Base-by-base conservation (phyloP, 768 basidiomycete species). In the Tulasnella sp. region DNA sequence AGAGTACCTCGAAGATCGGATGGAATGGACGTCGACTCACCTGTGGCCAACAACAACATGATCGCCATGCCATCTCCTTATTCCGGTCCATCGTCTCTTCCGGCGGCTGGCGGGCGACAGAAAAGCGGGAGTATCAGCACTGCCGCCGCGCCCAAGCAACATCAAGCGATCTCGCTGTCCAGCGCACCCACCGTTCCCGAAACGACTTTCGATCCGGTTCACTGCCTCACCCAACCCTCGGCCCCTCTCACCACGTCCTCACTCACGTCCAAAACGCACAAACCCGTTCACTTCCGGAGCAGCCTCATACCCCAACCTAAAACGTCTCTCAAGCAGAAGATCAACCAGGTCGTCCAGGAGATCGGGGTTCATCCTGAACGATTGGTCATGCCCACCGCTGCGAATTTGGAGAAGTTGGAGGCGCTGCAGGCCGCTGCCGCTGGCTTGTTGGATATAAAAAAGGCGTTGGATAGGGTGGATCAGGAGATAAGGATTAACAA, bases 361-460 rank as follows among this genome's bases (percentile, higher is more conserved):
- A 83, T 95, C 12, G 89, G 90, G 16, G 81, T 97, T 12, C 84
- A 85, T 17, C 83, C 88, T 71, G 85, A 85, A 17, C 87, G 90
- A 12, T 85, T 99, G 66, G 91, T 96, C 74, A 98, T 98, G 94
- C 97, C 97, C 19, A 98, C 97, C 2, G 85, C 88, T 42, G 88
- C 89, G 32, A 97, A 94, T 75, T 83, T 89, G 69, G 83, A 85
- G 68, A 86, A 86, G 75, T 83, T 95, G 22, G 94, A 97, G 74
- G 82, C 83, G 16, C 80, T 98, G 17, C 77, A 95, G 62, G 88
- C 89, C 5, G 87, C 90, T 3, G 86, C 92, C 0, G 85, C 84
- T 4, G 83, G 86, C 14, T 80, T 98, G 77, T 84, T 96, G n/a
- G 93, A 98, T 77, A 89, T 88, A 75, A 98, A 98, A 83, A 89